Evolutionary conservation across 202 grass and related monocot species (phyloP), one percentile per base, ranked within the genome.

Genomic region (Alloteropsis angusta): DNA sequence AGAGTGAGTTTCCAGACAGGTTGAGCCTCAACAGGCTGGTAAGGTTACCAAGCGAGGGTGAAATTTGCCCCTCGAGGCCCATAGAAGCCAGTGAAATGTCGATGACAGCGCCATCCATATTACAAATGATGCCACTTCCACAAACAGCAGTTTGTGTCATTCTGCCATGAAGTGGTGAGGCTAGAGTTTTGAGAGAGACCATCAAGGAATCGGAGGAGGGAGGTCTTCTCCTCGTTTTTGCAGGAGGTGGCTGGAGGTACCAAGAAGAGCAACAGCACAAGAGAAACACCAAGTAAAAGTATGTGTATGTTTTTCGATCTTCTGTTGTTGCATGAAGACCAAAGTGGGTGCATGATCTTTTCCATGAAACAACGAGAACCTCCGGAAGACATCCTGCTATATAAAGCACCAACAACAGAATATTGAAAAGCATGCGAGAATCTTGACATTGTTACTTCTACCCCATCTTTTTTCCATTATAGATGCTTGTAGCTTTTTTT

Each of bases 1-100:
- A 72, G 45, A 90, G 84, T 12, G 8, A 43, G 82, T 90, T 90
- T 30, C 54, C 30, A 0, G 88, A 90, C 13, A 90, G 71, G 43
- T 90, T 87, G 34, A 90, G 71, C 14, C 60, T 57, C 68, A 85
- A 9, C 62, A 90, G 65, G 11, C 52, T 1, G 5, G 42, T 82
- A 6, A 90, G 71, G 54, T 87, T 78, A 8, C 75, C 76, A 44
- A 90, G 70, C 37, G 78, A 35, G 12, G 84, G 84, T n/a, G 88
- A 78, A 78, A 90, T 87, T 72, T 19, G 18, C 52, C 88, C 88
- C 26, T 71, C 42, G 35, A 90, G 84, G 5, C 80, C 65, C 61
- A 62, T 78, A 16, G 61, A 38, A 71, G 84, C 38, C 72, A 90
- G 80, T 3, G 84, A 87, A 48, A 90, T 38, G 21, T 77, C 43